Evolutionary conservation across 768 basidiomycete genomes (phyloP).

Genomic region (Amanita rubescens): DNA sequence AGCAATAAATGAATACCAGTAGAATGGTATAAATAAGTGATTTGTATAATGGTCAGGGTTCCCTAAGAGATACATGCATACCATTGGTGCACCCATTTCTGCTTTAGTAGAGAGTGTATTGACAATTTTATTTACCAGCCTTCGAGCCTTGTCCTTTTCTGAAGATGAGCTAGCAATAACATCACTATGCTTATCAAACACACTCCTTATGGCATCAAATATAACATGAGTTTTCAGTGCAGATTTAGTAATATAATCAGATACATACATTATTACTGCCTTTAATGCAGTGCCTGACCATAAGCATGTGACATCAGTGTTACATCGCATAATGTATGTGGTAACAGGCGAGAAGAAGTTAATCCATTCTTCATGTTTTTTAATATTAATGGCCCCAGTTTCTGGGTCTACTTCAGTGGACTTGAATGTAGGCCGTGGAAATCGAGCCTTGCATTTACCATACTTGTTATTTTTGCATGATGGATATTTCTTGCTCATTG

Average conservation of each 20-base stretch:
- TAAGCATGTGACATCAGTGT: constrained; percentile 23
- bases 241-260: constrained; percentile 31
- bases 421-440: constrained; percentile 20
- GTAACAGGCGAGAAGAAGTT: constrained; percentile 10
- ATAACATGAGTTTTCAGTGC: constrained; percentile 19
- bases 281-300: too few relatives aligned
- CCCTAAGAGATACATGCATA: constrained; percentile 15
- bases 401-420: constrained; percentile 21
- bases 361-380: constrained; percentile 24
- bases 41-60: constrained; percentile 19
- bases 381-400: constrained; percentile 10
- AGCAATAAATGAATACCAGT: constrained; percentile 12
- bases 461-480: constrained; percentile 15
- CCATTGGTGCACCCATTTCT: constrained; percentile 28
- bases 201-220: not conserved
- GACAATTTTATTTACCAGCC: too few relatives aligned
- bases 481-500: constrained; percentile 7
- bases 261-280: constrained; percentile 20
- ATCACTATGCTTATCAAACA: not conserved
- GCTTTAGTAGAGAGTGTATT: constrained; percentile 16
- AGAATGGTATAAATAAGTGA: constrained; percentile 20
- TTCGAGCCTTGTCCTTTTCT: too few relatives aligned
- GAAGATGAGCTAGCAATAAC: constrained; percentile 15
- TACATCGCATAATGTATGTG: constrained; percentile 20
- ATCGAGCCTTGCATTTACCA: constrained; percentile 24